Percentiles rank a stretch among this genome's conserved stretches.
Evolutionary conservation across 352 stramenopile genomes (phyloP).

Genomic region (Phytophthora pini): DNA sequence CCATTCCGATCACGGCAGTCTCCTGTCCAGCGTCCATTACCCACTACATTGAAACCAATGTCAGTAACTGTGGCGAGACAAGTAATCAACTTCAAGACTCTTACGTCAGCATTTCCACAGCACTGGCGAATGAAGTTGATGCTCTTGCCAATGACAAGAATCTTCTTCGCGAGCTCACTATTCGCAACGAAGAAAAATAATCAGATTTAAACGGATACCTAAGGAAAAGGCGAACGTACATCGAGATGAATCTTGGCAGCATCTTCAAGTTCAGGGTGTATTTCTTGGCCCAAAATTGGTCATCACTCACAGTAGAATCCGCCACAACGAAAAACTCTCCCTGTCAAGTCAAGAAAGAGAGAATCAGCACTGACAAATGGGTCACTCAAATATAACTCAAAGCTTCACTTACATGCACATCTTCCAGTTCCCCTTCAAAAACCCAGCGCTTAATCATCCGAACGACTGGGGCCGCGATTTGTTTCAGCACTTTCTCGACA

Average conservation of each 20-base stretch:
- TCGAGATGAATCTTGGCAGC: conserved; percentile 88
- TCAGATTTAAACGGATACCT: background rate
- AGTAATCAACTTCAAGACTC: conserved; percentile 9
- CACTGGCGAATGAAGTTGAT: conserved; percentile 99
- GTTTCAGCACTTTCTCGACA: conserved; percentile 84
- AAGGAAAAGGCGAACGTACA: conserved; percentile 43
- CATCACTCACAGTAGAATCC: conserved; percentile 72
- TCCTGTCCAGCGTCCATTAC: conserved; percentile 71
- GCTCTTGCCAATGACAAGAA: conserved; percentile 97
- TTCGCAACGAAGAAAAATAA: conserved; percentile 5
- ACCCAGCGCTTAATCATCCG: conserved; percentile 91
- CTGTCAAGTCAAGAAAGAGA: conserved; percentile 31
- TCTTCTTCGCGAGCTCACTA: conserved; percentile 92
- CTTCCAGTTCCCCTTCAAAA: conserved; percentile 88
- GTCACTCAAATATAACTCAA: background rate
- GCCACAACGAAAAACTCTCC: conserved; percentile 89
- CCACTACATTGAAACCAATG: conserved; percentile 49
- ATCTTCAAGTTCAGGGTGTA: conserved; percentile 88
- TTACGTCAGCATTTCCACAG: conserved; percentile 91
- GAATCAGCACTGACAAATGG: background rate
- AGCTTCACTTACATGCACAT: conserved; percentile 70
- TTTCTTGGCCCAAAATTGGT: conserved; percentile 88
- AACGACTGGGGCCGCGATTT: conserved; percentile 79
- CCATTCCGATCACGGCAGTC: conserved; percentile 47
- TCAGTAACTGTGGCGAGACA: background rate